Evolutionary conservation across 768 basidiomycete genomes (phyloP).

Genomic region (Chiua virens): DNA sequence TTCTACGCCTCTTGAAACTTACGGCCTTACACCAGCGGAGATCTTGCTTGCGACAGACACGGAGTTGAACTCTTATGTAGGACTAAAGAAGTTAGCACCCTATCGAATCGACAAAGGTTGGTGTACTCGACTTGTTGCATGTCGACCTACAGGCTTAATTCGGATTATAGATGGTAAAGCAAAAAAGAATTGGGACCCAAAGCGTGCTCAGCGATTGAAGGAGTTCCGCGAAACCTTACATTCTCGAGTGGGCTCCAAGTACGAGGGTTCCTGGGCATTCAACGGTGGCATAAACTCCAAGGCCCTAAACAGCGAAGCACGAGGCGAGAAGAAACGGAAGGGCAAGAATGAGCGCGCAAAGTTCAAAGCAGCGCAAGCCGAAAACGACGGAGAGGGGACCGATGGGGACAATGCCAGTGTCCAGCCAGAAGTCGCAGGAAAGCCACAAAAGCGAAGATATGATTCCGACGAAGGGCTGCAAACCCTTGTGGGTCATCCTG

Average conservation of each 20-base stretch:
- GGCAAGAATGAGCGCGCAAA: slow-evolving; percentile 71
- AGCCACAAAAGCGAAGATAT: slow-evolving; percentile 16
- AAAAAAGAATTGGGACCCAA: slow-evolving; percentile 56
- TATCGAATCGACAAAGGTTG: slow-evolving; percentile 61
- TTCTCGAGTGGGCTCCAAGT: slow-evolving; percentile 36
- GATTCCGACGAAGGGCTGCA: slow-evolving; percentile 11
- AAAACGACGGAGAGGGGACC: slow-evolving; percentile 6
- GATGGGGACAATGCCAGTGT: neutral
- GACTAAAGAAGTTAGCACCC: slow-evolving; percentile 88
- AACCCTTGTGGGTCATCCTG: slow-evolving; percentile 7
- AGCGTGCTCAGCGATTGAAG: slow-evolving; percentile 61
- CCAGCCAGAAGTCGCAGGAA: neutral
- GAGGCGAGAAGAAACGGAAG: slow-evolving; percentile 52
- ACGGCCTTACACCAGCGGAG: slow-evolving; percentile 76
- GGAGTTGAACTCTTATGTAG: slow-evolving; percentile 90
- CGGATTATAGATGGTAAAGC: slow-evolving; percentile 16
- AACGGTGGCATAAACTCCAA: neutral
- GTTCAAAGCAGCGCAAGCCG: slow-evolving; percentile 36
- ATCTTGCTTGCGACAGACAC: slow-evolving; percentile 89
- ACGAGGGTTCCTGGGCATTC: slow-evolving; percentile 22
- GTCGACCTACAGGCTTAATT: neutral
- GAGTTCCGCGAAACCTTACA: slow-evolving; percentile 68
- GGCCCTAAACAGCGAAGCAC: slow-evolving; percentile 8
- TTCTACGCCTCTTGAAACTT: slow-evolving; percentile 60
- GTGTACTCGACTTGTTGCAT: slow-evolving; percentile 8